A percentile compares a stretch with the other conserved stretches of the same genome.
phyloP scores from a whole-genome alignment of 805 yeast species.

The Myxozyma mucilagina region DNA sequence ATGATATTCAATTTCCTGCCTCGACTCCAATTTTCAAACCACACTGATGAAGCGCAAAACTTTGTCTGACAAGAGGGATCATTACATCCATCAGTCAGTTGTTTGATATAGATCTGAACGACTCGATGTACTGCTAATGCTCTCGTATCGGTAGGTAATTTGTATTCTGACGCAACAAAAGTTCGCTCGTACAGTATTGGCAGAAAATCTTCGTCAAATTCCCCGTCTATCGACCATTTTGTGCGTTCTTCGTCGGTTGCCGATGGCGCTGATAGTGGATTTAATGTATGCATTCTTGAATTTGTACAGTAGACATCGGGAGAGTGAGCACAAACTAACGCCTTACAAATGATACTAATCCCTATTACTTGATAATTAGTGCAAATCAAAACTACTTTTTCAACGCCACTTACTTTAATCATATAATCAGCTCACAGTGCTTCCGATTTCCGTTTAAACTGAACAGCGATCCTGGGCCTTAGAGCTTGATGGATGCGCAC shows the following conservation, averaged over 20 bases:
- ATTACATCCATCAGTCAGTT: slow-evolving; percentile 4
- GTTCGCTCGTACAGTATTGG: not conserved
- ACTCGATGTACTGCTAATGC: not conserved
- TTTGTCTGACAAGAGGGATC: not conserved
- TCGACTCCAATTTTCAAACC: not conserved
- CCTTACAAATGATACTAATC: too few relatives aligned
- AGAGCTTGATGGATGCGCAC: too few relatives aligned
- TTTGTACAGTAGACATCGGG: too few relatives aligned
- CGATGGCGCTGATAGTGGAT: not conserved
- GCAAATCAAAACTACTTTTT: too few relatives aligned
- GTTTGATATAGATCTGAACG: not conserved
- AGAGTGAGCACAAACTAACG: too few relatives aligned
- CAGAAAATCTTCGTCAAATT: not conserved
- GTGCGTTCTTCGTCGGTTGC: not conserved
- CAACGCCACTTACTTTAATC: too few relatives aligned
- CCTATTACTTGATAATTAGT: too few relatives aligned
- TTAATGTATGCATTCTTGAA: too few relatives aligned
- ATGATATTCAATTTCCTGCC: not conserved
- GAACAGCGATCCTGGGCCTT: too few relatives aligned
- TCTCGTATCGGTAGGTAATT: not conserved
- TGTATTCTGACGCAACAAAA: not conserved
- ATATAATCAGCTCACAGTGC: too few relatives aligned
- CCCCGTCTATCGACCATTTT: not conserved
- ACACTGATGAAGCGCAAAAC: slow-evolving; percentile 20
- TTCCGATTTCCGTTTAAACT: too few relatives aligned